These are phyloP conservation scores for Coniochaeta sp. DNA, from an alignment of 2,329 filamentous ascomycete species.

Conservation along the genomic window DNA sequence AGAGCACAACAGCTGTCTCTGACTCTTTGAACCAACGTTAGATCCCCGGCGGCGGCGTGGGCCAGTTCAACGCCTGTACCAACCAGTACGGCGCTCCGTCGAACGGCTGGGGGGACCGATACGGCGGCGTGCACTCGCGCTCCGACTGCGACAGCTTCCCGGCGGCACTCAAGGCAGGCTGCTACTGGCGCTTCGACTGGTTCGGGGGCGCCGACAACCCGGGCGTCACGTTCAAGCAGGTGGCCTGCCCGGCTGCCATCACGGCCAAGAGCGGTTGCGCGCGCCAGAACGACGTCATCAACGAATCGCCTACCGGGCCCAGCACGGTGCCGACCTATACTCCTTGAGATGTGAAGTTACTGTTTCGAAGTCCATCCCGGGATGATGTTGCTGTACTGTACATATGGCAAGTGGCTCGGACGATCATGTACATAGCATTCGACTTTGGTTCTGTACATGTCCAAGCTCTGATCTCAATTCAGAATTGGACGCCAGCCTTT, in stretches of 20 bases:
- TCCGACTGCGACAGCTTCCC: constrained; percentile 47
- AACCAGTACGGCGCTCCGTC: constrained; percentile 35
- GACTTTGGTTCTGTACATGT: not conserved
- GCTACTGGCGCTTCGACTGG: constrained; percentile 60
- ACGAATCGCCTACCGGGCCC: constrained; percentile 23
- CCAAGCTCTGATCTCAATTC: constrained; percentile 16
- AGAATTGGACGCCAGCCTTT: constrained; percentile 51
- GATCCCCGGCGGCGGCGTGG: constrained; percentile 47
- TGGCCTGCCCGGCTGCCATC: constrained; percentile 27
- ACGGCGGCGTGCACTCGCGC: constrained; percentile 47
- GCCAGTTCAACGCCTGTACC: constrained; percentile 41
- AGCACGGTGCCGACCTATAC: constrained; percentile 19
- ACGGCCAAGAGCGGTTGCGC: constrained; percentile 24
- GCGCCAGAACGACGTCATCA: constrained; percentile 23
- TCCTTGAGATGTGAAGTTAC: constrained; percentile 3
- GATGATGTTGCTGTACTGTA: not conserved
- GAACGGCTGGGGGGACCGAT: constrained; percentile 48
- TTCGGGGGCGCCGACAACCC: constrained; percentile 53
- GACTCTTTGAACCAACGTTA: constrained; percentile 5
- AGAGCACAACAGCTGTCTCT: not conserved
- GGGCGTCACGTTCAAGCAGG: constrained; percentile 44
- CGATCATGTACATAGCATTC: not conserved
- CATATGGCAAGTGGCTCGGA: not conserved
- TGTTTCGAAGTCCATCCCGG: not conserved
- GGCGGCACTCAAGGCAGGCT: constrained; percentile 44